Percentiles rank a stretch among this genome's conserved stretches.
Conservation (phyloP, 78 protist species). For the Diacronema lutheri region DNA sequence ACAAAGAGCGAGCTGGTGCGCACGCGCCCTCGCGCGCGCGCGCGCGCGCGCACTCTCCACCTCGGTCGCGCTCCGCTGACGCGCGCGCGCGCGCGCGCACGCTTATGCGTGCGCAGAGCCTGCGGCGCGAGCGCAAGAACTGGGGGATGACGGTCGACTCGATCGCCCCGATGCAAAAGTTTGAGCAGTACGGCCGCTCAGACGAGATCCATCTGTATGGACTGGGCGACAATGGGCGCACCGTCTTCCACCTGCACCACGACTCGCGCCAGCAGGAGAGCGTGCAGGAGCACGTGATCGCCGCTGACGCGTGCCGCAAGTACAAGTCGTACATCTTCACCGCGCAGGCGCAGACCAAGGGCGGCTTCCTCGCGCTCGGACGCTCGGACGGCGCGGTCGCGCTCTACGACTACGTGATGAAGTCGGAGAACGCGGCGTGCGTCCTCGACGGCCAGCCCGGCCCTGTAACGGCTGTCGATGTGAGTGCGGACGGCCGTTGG, state of each 20-base stretch:
- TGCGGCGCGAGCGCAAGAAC: background rate
- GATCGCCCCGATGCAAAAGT: constrained; percentile 14
- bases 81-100: no score
- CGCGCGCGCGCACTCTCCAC: no score
- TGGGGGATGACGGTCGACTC: background rate
- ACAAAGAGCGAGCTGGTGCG: background rate
- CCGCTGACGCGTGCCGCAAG: constrained; percentile 3
- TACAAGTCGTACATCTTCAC: constrained; percentile 18
- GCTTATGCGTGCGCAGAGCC: no score
- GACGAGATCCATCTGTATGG: background rate
- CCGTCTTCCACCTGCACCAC: background rate
- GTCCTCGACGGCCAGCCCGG: background rate
- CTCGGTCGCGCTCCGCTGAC: no score
- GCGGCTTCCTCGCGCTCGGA: constrained; percentile 9
- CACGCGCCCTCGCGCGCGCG: no score
- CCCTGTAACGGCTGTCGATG: background rate
- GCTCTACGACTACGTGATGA: background rate
- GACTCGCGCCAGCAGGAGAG: constrained; percentile 7
- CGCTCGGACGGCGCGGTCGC: constrained; percentile 17
- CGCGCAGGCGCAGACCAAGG: constrained; percentile 4
- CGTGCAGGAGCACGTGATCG: background rate
- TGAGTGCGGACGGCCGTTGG: background rate
- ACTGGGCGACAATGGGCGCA: background rate
- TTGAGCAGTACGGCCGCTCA: background rate
- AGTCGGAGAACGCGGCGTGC: background rate